These are phyloP conservation scores for Ammopiptanthus mongolicus DNA, from an alignment of 306 rosid genomes.

Conservation along the genomic window DNA sequence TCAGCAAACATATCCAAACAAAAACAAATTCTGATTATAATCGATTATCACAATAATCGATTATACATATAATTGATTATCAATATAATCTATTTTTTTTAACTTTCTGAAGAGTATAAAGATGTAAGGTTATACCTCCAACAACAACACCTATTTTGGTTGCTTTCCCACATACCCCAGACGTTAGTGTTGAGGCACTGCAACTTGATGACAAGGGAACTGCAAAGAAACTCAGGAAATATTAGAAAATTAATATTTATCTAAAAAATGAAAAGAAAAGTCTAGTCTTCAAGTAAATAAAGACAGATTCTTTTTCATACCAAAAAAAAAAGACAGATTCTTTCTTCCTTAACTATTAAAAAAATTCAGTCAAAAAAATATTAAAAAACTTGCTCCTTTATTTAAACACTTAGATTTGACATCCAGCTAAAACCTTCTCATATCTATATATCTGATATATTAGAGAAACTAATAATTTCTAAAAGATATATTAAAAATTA, in stretches of 20 bases:
- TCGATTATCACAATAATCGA: too few species aligned
- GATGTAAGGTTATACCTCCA: conserved; percentile 53
- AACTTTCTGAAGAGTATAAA: too few species aligned
- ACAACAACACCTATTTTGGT: conserved; percentile 40
- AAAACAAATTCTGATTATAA: too few species aligned
- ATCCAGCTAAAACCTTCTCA: neutral
- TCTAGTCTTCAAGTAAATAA: neutral
- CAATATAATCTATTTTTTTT: too few species aligned
- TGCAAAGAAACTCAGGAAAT: neutral
- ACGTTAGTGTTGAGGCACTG: conserved; percentile 34
- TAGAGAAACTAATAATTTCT: too few species aligned
- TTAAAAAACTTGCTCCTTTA: neutral
- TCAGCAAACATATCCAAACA: too few species aligned
- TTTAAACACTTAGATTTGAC: too few species aligned
- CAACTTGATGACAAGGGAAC: conserved; percentile 32
- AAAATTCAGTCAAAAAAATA: too few species aligned
- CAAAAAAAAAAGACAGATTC: neutral
- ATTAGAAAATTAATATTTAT: conserved; percentile 19
- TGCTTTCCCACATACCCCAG: conserved; percentile 50
- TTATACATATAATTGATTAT: too few species aligned
- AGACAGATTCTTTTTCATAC: neutral
- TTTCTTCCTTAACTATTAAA: neutral
- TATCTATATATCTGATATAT: too few species aligned
- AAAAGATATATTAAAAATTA: too few species aligned
- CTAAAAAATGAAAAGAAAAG: neutral